These are phyloP conservation scores for carrot (Daucus carota) DNA, from an alignment of 129 eudicot species.

Conservation along the genomic window DH1_v3.0 NC_030385.2:33547501-33548000, in stretches of 20 bases:
- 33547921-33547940: neutral
- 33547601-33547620: too few relatives aligned
- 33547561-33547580: neutral
- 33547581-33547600: neutral
- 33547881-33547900: neutral
- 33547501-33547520: neutral
- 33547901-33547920: neutral
- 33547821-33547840: neutral
- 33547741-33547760: too few relatives aligned
- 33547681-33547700: too few relatives aligned
- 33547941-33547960: neutral
- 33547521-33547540: neutral
- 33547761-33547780: too few relatives aligned
- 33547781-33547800: neutral
- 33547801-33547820: neutral
- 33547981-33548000: neutral
- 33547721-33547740: too few relatives aligned
- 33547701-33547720: too few relatives aligned
- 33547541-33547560: neutral
- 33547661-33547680: too few relatives aligned
- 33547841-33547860: neutral
- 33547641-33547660: too few relatives aligned
- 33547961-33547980: neutral
- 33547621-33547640: too few relatives aligned
- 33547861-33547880: neutral